Percentiles rank a stretch among this genome's conserved stretches.
phyloP scores from a whole-genome alignment of 169 alveolate genomes.

The Eimeria praecox region DNA sequence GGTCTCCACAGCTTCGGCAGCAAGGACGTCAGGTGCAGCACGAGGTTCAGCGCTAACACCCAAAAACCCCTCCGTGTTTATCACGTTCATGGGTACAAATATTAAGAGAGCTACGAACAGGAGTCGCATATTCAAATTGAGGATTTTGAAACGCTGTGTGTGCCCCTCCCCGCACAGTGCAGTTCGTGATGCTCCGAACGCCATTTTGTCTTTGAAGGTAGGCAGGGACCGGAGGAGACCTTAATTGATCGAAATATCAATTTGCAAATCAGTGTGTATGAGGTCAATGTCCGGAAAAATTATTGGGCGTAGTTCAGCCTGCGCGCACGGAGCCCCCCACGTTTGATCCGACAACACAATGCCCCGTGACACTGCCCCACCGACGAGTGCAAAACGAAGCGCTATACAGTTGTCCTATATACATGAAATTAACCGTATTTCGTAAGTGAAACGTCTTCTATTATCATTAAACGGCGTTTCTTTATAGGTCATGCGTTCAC shows the following conservation, averaged over 20 bases:
- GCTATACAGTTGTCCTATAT: neutral
- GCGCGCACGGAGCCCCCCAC: neutral
- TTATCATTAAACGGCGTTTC: neutral
- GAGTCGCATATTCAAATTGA: neutral
- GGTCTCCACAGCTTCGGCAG: neutral
- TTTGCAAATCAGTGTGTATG: neutral
- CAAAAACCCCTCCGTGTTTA: neutral
- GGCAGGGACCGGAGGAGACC: neutral
- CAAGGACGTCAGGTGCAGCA: neutral
- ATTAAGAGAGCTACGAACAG: neutral
- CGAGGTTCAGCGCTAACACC: neutral
- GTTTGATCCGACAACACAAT: neutral
- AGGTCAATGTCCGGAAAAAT: neutral
- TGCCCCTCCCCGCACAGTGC: slow-evolving; percentile 3
- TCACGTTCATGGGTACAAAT: neutral
- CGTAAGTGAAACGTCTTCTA: neutral
- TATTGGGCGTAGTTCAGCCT: neutral
- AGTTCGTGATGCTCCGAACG: neutral
- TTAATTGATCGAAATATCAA: neutral
- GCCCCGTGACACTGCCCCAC: slow-evolving; percentile 23
- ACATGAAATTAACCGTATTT: neutral
- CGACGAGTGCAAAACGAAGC: neutral
- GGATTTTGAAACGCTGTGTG: neutral
- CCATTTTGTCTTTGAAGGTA: neutral
- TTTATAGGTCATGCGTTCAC: neutral